phyloP scores from a whole-genome alignment of 2,329 filamentous ascomycete genomes.

The Penicillium sp. region DNA sequence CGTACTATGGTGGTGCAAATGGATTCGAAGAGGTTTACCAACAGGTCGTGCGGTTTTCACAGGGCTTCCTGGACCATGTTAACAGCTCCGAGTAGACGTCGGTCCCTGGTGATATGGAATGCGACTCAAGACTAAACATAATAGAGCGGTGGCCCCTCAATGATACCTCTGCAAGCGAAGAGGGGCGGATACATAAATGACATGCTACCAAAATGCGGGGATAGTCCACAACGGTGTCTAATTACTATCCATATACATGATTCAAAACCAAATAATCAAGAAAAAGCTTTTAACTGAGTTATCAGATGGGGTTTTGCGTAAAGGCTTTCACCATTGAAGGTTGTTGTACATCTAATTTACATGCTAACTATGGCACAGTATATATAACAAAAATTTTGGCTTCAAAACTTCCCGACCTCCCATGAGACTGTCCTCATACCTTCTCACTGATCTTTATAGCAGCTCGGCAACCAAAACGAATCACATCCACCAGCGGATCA shows the following conservation, averaged over 20 bases:
- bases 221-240: not conserved
- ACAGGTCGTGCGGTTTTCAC: slow-evolving; percentile 75
- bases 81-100: slow-evolving; percentile 19
- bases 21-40: slow-evolving; percentile 86
- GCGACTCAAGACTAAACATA: not conserved
- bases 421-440: slow-evolving; percentile 19
- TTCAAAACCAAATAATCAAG: too few relatives aligned
- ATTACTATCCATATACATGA: too few relatives aligned
- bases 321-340: not conserved
- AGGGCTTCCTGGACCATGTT: slow-evolving; percentile 69
- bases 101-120: too few relatives aligned
- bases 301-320: not conserved
- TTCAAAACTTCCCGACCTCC: not conserved
- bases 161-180: not conserved
- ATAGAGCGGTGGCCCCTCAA: not conserved
- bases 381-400: not conserved
- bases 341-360: not conserved
- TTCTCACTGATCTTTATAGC: slow-evolving; percentile 81
- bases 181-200: not conserved
- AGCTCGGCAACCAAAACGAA: slow-evolving; percentile 83
- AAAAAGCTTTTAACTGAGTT: too few relatives aligned
- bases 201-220: not conserved
- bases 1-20: slow-evolving; percentile 84
- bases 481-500: slow-evolving; percentile 81
- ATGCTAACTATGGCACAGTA: not conserved